Percentiles rank a stretch among this genome's conserved stretches.
phyloP scores from a whole-genome alignment of 2,329 filamentous ascomycete species.

The Aureobasidium sp. region DNA sequence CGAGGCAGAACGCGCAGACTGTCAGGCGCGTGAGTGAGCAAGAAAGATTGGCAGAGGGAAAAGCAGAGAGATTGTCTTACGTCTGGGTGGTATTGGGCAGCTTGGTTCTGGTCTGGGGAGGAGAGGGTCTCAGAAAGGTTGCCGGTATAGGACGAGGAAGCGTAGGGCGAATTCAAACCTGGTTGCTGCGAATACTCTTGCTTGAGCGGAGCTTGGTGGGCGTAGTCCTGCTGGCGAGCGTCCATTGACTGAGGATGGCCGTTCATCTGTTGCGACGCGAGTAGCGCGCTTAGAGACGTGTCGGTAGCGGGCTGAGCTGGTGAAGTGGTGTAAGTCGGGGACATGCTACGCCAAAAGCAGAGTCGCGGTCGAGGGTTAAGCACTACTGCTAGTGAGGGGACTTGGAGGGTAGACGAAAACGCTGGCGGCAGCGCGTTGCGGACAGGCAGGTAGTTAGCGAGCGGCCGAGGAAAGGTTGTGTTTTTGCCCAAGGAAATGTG shows the following conservation, averaged over 20 bases:
- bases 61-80: slow-evolving; percentile 48
- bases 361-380: slow-evolving; percentile 19
- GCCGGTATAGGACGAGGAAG: slow-evolving; percentile 42
- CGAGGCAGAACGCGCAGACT: slow-evolving; percentile 68
- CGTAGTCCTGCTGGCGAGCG: slow-evolving; percentile 46
- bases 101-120: slow-evolving; percentile 83
- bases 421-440: slow-evolving; percentile 30
- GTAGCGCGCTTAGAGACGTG: slow-evolving; percentile 34
- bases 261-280: slow-evolving; percentile 33
- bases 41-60: slow-evolving; percentile 65
- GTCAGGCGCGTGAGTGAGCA: slow-evolving; percentile 76
- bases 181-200: slow-evolving; percentile 42
- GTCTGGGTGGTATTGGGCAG: slow-evolving; percentile 72
- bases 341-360: slow-evolving; percentile 38
- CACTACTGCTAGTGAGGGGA: slow-evolving; percentile 23
- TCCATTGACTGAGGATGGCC: slow-evolving; percentile 45
- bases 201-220: slow-evolving; percentile 22
- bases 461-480: slow-evolving; percentile 28
- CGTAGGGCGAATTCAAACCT: slow-evolving; percentile 50
- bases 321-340: slow-evolving; percentile 39
- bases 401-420: slow-evolving; percentile 23
- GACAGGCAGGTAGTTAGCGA: slow-evolving; percentile 23
- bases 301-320: slow-evolving; percentile 30
- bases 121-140: slow-evolving; percentile 71
- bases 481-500: slow-evolving; percentile 39